Conservation (phyloP, 257 asterid genomes). For the Solanum gracilifrons region DNA sequence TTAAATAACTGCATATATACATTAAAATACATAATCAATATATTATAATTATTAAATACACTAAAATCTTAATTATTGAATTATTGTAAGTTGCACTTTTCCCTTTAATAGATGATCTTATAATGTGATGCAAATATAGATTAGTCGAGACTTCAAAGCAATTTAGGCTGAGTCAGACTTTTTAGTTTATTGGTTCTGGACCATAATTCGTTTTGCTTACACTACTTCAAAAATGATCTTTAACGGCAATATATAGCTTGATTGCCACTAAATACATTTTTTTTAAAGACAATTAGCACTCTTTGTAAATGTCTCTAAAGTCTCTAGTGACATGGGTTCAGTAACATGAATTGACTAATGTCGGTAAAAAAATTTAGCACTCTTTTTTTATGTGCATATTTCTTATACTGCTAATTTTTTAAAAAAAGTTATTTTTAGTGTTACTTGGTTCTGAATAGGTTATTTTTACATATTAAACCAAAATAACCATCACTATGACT, state of each 20-base stretch:
- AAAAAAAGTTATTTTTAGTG: too few species aligned
- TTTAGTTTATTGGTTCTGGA: not conserved
- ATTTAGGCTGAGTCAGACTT: not conserved
- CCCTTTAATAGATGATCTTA: not conserved
- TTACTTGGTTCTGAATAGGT: too few species aligned
- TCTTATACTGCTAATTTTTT: too few species aligned
- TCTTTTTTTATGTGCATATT: too few species aligned
- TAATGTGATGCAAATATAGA: not conserved
- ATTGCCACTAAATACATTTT: too few species aligned
- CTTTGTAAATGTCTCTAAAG: too few species aligned
- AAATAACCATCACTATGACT: not conserved
- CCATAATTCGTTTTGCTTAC: not conserved
- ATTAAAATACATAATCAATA: not conserved
- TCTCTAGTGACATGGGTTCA: too few species aligned
- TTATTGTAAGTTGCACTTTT: not conserved
- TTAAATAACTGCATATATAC: slow-evolving; percentile 48
- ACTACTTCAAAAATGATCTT: too few species aligned
- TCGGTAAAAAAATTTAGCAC: too few species aligned
- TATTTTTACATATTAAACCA: not conserved
- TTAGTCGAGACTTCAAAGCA: not conserved
- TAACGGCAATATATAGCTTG: too few species aligned
- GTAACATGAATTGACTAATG: too few species aligned
- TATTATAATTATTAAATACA: not conserved
- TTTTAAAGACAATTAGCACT: too few species aligned
- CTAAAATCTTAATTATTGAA: not conserved